Base-by-base conservation (phyloP, 2,329 filamentous ascomycete species). In the Ceratocystis lukuohia region DNA sequence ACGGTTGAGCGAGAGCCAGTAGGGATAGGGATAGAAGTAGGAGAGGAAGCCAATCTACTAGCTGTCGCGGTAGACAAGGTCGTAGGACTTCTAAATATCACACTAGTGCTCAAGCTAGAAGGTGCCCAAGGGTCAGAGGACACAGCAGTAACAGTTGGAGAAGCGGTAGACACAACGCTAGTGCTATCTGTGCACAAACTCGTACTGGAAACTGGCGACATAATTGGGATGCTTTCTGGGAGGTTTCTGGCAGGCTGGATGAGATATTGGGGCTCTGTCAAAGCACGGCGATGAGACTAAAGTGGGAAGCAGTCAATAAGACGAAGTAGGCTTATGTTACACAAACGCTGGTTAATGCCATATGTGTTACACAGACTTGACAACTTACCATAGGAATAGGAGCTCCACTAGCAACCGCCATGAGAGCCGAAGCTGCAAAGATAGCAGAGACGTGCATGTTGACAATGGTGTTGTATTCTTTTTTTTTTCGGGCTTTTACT, bases 401-500 rank as follows among this genome's bases (percentile, higher is more conserved):
- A 46, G 66, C 62, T 6, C 62, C 62, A 17, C 62, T 45, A 5
- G 20, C 53, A 25, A 56, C 45, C 30, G 56, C 44, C 17, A 67
- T 17, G n/a, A 67, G 66, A 28, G 66, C 33, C 12, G 66, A 67
- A 53, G 63, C 63, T 41, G 63, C 30, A 28, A 67, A 20, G 25
- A 67, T 8, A 44, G 57, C 37, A 46, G 62, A 67, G 62, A 67
- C 65, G 46, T 67, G 56, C 66, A 67, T 67, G 2, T 46, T 67
- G 56, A 45, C 25, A 17, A 62, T 57, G 6, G 6, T 41, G 15
- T n/a, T 41, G 37, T 41, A 15, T 33, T 62, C 57, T 56, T 50
- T 62, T 62, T 62, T 50, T 66, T 48, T 30, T 22, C 22, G 28
- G 28, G 10, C 12, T 15, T 62, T 57, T 28, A 25, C 20, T 44